Conservation (phyloP, 306 rosid genomes). For the Nissolia schottii region DNA sequence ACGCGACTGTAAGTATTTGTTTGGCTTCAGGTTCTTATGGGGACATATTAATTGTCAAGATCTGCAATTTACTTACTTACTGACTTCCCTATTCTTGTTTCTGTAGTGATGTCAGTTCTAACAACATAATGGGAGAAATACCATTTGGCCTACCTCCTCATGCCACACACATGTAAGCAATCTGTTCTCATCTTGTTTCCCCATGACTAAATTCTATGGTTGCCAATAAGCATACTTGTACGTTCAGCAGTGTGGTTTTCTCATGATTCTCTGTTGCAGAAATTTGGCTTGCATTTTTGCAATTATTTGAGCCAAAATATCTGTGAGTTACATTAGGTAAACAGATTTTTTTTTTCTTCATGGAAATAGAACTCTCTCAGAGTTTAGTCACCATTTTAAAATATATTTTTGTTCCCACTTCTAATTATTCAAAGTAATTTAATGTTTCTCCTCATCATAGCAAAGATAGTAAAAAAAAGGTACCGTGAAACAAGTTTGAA, state of each 20-base stretch:
- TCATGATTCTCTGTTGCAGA: slow-evolving; percentile 35
- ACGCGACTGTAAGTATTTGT: slow-evolving; percentile 54
- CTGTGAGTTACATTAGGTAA: slow-evolving; percentile 38
- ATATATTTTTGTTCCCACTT: neutral
- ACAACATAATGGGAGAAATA: slow-evolving; percentile 58
- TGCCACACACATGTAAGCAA: slow-evolving; percentile 64
- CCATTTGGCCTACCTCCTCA: slow-evolving; percentile 56
- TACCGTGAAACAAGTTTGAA: neutral
- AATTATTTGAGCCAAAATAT: slow-evolving; percentile 40
- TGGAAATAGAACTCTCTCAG: neutral
- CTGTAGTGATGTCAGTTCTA: slow-evolving; percentile 72
- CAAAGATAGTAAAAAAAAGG: neutral
- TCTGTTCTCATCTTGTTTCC: neutral
- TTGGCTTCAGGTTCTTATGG: neutral
- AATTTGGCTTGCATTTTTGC: slow-evolving; percentile 54
- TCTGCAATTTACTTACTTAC: neutral
- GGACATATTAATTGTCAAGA: neutral
- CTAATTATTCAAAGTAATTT: neutral
- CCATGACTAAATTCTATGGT: neutral
- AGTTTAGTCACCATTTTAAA: neutral
- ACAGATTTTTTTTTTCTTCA: neutral
- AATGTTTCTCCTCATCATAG: neutral
- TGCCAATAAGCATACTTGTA: neutral
- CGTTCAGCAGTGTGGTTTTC: neutral
- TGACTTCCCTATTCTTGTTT: slow-evolving; percentile 22